Evolutionary conservation across 805 yeast species (phyloP), one percentile per base, ranked within the genome.

Genomic region (Wickerhamiella spandovensis): DNA sequence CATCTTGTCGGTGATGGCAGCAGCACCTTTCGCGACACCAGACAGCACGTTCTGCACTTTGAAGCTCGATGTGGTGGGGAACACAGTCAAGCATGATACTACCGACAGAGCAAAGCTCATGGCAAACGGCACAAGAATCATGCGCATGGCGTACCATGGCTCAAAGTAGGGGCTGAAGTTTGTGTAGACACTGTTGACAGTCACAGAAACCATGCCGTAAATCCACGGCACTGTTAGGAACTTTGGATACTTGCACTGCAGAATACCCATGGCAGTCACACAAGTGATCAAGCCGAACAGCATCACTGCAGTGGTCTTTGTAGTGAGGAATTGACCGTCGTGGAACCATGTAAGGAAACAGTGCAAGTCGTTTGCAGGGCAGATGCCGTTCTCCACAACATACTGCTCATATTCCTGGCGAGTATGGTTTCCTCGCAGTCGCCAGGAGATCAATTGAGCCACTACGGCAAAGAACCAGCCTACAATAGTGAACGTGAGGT

Each of bases 51-150:
- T 38, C 12, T 52, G 52, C 44, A 59, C 53, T 23, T 56, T 56
- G 38, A 46, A 51, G 43, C 52, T 58, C 1, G 67, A 59, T 1
- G 66, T 57, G 7, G 52, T 50, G 6, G 68, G 68, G 41, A 58
- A 57, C 2, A 39, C 20, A 2, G 24, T 20, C 18, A 39, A 17
- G 7, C 20, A 18, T 4, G 18, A 21, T 4, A 39, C 15, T 13
- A 39, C 43, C 43, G 22, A 21, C 24, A 39, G 22, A 12, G 43
- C 43, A 12, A 39, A 39, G 15, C 24, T 12, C 43, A 39, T 13
- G 15, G 43, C 22, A 39, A 39, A 39, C 24, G 43, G 43, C 43
- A 39, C 24, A 5, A 39, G 15, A 18, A 39, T 20, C 24, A 39
- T 18, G 3, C 43, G n/a, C 43, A 18, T 21, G 7, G 24, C 43